phyloP scores from a whole-genome alignment of 371 early-diverging fungal genomes.

The Apophysomyces variabilis region DNA sequence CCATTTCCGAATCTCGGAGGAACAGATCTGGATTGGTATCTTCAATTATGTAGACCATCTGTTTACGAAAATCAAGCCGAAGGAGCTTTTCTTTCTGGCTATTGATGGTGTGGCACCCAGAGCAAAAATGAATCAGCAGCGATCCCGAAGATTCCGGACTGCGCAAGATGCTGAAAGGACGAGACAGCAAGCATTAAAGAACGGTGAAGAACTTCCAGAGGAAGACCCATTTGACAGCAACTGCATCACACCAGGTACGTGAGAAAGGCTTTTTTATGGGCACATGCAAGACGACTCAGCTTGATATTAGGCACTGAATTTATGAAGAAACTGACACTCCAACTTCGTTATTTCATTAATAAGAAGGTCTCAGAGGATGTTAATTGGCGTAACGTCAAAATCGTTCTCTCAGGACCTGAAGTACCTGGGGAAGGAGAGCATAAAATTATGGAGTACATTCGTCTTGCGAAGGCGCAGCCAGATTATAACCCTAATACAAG shows the following conservation, averaged over 20 bases:
- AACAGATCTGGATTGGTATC: conserved; percentile 93
- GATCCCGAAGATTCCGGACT: conserved; percentile 94
- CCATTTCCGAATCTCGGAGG: conserved; percentile 81
- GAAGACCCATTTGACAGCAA: conserved; percentile 95
- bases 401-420: conserved; percentile 94
- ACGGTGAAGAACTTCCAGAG: conserved; percentile 73
- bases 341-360: conserved; percentile 89
- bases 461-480: conserved; percentile 80
- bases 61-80: conserved; percentile 91
- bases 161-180: conserved; percentile 86
- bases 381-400: conserved; percentile 86
- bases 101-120: conserved; percentile 99
- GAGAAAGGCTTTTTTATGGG: not conserved
- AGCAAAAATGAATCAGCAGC: conserved; percentile 99
- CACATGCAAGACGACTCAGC: not conserved
- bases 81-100: conserved; percentile 96
- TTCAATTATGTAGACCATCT: conserved; percentile 97
- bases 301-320: conserved; percentile 85
- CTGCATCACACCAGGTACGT: conserved; percentile 97
- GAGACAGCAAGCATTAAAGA: conserved; percentile 58
- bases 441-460: conserved; percentile 99
- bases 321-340: conserved; percentile 90
- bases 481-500: conserved; percentile 85
- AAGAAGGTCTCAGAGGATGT: conserved; percentile 91
- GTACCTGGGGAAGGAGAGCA: conserved; percentile 99